These are phyloP conservation scores for Aspergillus asperescens DNA, from an alignment of 495 filamentous ascomycete species.

Conservation along the genomic window DNA sequence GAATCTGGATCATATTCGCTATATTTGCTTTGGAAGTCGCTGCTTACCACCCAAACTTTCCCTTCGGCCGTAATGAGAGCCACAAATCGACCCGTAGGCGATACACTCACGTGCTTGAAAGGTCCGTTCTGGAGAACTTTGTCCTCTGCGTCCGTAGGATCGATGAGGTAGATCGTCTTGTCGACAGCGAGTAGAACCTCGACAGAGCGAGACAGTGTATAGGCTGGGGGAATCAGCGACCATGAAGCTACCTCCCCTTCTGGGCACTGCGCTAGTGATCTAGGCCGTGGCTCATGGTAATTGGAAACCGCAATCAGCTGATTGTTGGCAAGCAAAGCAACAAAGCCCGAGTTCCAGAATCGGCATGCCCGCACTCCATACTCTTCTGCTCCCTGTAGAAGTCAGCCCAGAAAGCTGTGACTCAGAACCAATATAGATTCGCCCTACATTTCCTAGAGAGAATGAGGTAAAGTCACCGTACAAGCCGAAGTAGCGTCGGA, in stretches of 20 bases:
- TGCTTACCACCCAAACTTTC: constrained; percentile 87
- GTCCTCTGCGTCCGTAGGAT: constrained; percentile 86
- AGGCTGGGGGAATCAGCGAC: constrained; percentile 81
- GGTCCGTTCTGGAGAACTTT: constrained; percentile 84
- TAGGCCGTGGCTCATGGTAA: constrained; percentile 88
- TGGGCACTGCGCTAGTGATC: constrained; percentile 70
- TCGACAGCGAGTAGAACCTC: constrained; percentile 86
- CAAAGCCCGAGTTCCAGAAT: constrained; percentile 88
- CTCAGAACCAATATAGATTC: neutral
- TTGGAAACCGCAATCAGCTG: constrained; percentile 77
- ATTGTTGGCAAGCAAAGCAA: constrained; percentile 89
- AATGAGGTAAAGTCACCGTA: constrained; percentile 95
- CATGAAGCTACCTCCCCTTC: constrained; percentile 79
- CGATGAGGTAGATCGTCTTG: constrained; percentile 78
- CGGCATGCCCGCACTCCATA: constrained; percentile 79
- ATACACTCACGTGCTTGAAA: constrained; percentile 83
- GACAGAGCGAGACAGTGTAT: constrained; percentile 89
- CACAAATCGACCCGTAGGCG: constrained; percentile 82
- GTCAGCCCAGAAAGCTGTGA: constrained; percentile 12
- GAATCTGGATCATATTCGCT: constrained; percentile 88
- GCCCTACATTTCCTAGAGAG: constrained; percentile 74
- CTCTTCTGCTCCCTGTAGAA: constrained; percentile 67
- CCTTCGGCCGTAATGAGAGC: constrained; percentile 81
- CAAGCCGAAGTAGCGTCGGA: constrained; percentile 85
- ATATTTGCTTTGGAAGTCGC: constrained; percentile 85